These are phyloP conservation scores for Kitagawia praeruptora DNA, from an alignment of 129 eudicot species.

Conservation along the genomic window DNA sequence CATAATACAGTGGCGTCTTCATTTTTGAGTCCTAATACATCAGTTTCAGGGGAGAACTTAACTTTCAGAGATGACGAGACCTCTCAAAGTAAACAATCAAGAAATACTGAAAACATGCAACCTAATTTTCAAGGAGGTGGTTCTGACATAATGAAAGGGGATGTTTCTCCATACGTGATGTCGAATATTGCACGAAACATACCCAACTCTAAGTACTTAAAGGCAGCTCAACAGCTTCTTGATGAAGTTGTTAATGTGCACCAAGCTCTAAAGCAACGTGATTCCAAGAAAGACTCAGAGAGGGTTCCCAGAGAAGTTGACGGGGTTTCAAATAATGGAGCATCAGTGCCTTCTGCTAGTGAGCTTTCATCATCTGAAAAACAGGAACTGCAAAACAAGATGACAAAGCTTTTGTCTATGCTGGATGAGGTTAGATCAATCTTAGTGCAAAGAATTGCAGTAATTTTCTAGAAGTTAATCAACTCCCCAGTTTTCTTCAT, in stretches of 20 bases:
- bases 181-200: constrained; percentile 32
- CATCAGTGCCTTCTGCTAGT: background rate
- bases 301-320: constrained; percentile 26
- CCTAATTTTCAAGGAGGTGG: constrained; percentile 22
- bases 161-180: constrained; percentile 30
- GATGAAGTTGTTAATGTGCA: constrained; percentile 77
- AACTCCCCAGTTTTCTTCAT: background rate
- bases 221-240: constrained; percentile 66
- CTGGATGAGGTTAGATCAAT: constrained; percentile 56
- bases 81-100: constrained; percentile 19
- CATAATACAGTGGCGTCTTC: constrained; percentile 32
- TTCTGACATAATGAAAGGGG: constrained; percentile 26
- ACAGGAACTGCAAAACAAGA: constrained; percentile 61
- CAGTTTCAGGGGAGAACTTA: constrained; percentile 11
- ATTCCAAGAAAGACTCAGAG: constrained; percentile 29
- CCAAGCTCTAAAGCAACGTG: constrained; percentile 39
- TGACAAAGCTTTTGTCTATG: constrained; percentile 74
- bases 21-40: constrained; percentile 21
- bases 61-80: constrained; percentile 12
- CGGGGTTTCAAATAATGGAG: constrained; percentile 25
- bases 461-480: background rate
- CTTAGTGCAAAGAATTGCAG: background rate
- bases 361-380: constrained; percentile 73
- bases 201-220: constrained; percentile 66
- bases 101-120: constrained; percentile 17